Percentiles rank a stretch among this genome's conserved stretches.
Evolutionary conservation across 352 stramenopile species (phyloP).

Genomic region (Saprolegnia diclina): DNA sequence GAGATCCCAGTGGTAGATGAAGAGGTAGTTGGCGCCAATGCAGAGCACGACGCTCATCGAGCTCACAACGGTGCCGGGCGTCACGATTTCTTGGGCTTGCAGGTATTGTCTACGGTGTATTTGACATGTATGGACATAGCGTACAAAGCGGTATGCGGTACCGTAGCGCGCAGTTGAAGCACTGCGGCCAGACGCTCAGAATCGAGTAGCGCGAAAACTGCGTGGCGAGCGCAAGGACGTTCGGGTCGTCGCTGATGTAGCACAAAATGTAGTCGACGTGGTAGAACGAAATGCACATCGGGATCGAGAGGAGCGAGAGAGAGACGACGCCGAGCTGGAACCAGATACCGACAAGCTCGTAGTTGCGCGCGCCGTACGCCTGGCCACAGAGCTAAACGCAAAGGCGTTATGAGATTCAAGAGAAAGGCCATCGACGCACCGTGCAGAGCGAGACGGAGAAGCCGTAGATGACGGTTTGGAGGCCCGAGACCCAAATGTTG

Average conservation of each 20-base stretch:
- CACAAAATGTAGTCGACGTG: constrained; percentile 14
- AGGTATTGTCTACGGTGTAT: constrained; percentile 28
- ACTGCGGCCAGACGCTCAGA: constrained; percentile 25
- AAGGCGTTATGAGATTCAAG: not conserved
- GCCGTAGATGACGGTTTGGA: constrained; percentile 27
- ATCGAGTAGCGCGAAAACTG: constrained; percentile 24
- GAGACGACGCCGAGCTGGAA: constrained; percentile 27
- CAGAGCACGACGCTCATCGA: constrained; percentile 21
- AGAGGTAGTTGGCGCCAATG: constrained; percentile 22
- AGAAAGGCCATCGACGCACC: not conserved
- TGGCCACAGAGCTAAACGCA: constrained; percentile 19
- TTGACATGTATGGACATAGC: too few relatives aligned
- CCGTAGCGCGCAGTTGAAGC: constrained; percentile 24
- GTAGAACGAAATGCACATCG: constrained; percentile 22
- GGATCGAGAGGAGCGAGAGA: constrained; percentile 2
- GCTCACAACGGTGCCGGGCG: constrained; percentile 23
- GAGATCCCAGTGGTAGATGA: constrained; percentile 16
- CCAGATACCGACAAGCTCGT: constrained; percentile 27
- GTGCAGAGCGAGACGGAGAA: constrained; percentile 28
- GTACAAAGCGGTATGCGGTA: too few relatives aligned
- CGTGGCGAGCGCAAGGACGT: constrained; percentile 6
- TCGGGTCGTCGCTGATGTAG: constrained; percentile 10
- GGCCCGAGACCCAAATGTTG: constrained; percentile 26
- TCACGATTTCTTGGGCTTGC: constrained; percentile 25
- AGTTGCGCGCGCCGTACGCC: constrained; percentile 22